Evolutionary conservation across 1,139 yeast genomes (phyloP).

Genomic region (Pichia sp.): DNA sequence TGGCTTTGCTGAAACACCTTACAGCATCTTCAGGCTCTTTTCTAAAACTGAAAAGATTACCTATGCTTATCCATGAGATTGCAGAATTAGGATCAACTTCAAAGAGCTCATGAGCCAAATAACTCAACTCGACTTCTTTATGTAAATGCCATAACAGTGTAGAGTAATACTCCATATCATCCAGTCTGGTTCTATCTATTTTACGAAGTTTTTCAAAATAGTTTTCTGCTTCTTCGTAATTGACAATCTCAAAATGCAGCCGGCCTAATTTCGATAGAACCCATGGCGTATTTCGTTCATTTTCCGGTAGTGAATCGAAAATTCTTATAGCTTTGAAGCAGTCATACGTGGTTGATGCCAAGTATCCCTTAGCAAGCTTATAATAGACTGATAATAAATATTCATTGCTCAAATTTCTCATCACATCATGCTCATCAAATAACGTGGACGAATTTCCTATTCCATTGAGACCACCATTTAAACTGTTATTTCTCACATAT

Average conservation of each 20-base stretch:
- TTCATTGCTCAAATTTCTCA: conserved; percentile 17
- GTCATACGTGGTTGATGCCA: conserved; percentile 64
- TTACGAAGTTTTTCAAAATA: conserved; percentile 60
- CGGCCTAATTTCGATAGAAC: conserved; percentile 77
- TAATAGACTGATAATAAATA: conserved; percentile 51
- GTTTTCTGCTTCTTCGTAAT: conserved; percentile 70
- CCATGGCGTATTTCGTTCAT: conserved; percentile 78
- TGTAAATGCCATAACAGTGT: conserved; percentile 92
- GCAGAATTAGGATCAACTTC: conserved; percentile 58
- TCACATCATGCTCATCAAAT: conserved; percentile 8
- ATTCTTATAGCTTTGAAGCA: conserved; percentile 76
- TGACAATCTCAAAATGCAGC: conserved; percentile 80
- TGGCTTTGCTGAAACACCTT: conserved; percentile 78
- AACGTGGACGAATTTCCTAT: conserved; percentile 3
- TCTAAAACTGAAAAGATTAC: conserved; percentile 79
- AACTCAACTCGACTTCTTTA: conserved; percentile 74
- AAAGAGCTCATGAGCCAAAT: conserved; percentile 74
- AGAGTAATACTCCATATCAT: conserved; percentile 89
- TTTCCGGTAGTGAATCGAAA: conserved; percentile 57
- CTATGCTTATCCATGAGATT: conserved; percentile 89
- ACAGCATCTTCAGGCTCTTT: conserved; percentile 90
- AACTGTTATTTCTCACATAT: conserved; percentile 1
- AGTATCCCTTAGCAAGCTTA: conserved; percentile 60
- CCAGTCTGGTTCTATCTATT: conserved; percentile 72
- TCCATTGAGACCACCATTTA: conserved; percentile 1